Conservation (phyloP, 2,329 filamentous ascomycete species). For the Coniella vitis region DNA sequence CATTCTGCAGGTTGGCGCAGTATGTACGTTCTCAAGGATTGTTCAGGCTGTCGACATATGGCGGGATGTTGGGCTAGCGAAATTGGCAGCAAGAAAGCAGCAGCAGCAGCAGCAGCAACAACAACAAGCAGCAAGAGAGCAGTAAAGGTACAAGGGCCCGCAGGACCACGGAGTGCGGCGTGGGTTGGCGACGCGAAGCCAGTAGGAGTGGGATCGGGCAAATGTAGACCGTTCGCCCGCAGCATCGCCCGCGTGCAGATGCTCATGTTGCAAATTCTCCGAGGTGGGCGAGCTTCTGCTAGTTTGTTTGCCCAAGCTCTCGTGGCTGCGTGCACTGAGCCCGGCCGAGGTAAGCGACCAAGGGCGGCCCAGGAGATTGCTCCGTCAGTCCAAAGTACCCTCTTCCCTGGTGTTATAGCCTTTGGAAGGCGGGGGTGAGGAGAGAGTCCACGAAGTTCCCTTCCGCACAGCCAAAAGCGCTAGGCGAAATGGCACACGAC, state of each 20-base stretch:
- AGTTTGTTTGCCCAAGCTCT: too few species aligned
- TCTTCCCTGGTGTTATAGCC: conserved; percentile 3
- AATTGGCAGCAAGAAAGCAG: too few species aligned
- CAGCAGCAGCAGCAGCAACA: too few species aligned
- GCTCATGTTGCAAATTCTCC: conserved; percentile 7
- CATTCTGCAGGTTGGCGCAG: too few species aligned
- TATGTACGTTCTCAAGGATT: conserved; percentile 12
- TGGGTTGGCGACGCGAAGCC: neutral
- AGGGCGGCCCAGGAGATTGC: too few species aligned
- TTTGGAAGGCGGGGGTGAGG: conserved; percentile 5
- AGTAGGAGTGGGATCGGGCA: neutral
- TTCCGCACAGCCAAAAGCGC: too few species aligned
- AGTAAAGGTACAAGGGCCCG: conserved; percentile 1
- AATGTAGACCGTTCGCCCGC: conserved; percentile 4
- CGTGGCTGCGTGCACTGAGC: conserved; percentile 3
- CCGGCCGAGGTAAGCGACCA: neutral
- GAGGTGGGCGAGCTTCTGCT: neutral
- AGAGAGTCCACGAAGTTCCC: too few species aligned
- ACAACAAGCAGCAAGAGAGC: neutral
- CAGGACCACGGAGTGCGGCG: neutral
- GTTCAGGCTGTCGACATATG: too few species aligned
- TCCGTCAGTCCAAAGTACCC: conserved; percentile 4
- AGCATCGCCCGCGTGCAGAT: conserved; percentile 11
- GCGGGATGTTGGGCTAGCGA: too few species aligned
- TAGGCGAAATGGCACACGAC: neutral